Percentiles rank a stretch among this genome's conserved stretches.
phyloP scores from a whole-genome alignment of 805 yeast genomes.

The Kuraishia cidri region DNA sequence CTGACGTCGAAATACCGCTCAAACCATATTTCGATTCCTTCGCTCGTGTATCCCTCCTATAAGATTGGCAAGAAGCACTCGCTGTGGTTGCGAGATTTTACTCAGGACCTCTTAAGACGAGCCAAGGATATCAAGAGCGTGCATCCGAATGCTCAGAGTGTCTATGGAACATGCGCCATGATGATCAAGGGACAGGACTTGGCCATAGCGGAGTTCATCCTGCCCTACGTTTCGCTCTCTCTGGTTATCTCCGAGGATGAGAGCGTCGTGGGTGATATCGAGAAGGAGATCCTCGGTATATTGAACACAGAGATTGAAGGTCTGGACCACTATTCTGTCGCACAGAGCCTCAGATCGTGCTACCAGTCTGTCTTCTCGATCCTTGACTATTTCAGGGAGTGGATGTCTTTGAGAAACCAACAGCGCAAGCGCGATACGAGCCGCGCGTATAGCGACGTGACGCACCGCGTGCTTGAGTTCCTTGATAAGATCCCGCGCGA shows the following conservation, averaged over 20 bases:
- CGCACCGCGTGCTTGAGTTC: slow-evolving; percentile 32
- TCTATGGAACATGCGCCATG: slow-evolving; percentile 56
- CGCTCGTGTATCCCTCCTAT: slow-evolving; percentile 63
- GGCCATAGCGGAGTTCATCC: slow-evolving; percentile 55
- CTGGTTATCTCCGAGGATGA: slow-evolving; percentile 32
- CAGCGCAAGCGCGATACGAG: slow-evolving; percentile 14
- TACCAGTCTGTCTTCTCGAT: slow-evolving; percentile 71
- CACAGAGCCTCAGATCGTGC: slow-evolving; percentile 53
- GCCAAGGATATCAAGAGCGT: slow-evolving; percentile 8
- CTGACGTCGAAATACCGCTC: slow-evolving; percentile 58
- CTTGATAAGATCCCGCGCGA: slow-evolving; percentile 53
- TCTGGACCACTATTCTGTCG: slow-evolving; percentile 39
- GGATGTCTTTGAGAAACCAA: slow-evolving; percentile 41
- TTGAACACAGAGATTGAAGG: slow-evolving; percentile 29
- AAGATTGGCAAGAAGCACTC: slow-evolving; percentile 43
- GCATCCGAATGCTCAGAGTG: slow-evolving; percentile 23
- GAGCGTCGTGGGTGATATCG: slow-evolving; percentile 32
- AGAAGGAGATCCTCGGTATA: slow-evolving; percentile 8
- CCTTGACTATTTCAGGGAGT: slow-evolving; percentile 75
- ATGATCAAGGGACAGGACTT: slow-evolving; percentile 64
- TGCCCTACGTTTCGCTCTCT: slow-evolving; percentile 71
- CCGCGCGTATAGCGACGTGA: slow-evolving; percentile 9
- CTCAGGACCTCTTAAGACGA: slow-evolving; percentile 55
- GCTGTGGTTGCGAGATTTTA: slow-evolving; percentile 65
- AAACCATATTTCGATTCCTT: slow-evolving; percentile 32